Base-by-base conservation (phyloP, 1,284 basidiomycete species). In the Malassezia pachydermatis region DNA sequence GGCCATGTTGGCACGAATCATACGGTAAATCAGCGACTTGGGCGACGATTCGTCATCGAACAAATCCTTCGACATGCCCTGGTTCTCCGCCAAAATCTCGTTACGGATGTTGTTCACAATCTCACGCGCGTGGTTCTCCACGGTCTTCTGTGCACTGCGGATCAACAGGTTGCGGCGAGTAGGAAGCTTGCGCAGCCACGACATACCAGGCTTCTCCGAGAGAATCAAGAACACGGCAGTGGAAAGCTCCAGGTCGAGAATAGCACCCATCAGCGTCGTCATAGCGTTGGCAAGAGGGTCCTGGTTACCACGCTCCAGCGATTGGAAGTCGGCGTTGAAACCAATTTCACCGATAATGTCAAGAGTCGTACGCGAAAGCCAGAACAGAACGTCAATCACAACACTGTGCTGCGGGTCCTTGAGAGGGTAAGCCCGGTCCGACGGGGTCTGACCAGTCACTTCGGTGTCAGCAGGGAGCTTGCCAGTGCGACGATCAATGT, bases 1-100 rank as follows among this genome's bases (percentile, higher is more conserved):
- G 2, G 65, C 60, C 67, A 71, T 66, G 50, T 69, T 67, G 16
- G 65, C 63, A 20, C 64, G 55, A 51, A 70, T 65, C 63, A 70
- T 65, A 29, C 50, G 45, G 5, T 40, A 48, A 13, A 54, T 38
- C 4, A 48, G 29, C 33, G 51, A 48, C 45, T 48, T 54, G 40
- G 45, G 37, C 28, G 17, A 19, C 7, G 33, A 8, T 19, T 23
- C 28, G 25, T 47, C 45, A 34, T 65, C 62, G 36, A 68, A 60
- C 6, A 47, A 53, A 11, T 57, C 55, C 44, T 66, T 65, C 4
- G 50, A 56, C 6, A 61, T 46, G 5, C 43, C 51, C n/a, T 36
- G 39, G 25, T 53, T 44, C 54, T 69, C 65, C 2, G 34, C 36
- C 0, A 38, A 45, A 29, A 69, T 67, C 40, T 62, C 60, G 7